Evolutionary conservation across 2,329 filamentous ascomycete genomes (phyloP), one percentile per base, ranked within the genome.

Genomic region (Pseudopyricularia cyperi): DNA sequence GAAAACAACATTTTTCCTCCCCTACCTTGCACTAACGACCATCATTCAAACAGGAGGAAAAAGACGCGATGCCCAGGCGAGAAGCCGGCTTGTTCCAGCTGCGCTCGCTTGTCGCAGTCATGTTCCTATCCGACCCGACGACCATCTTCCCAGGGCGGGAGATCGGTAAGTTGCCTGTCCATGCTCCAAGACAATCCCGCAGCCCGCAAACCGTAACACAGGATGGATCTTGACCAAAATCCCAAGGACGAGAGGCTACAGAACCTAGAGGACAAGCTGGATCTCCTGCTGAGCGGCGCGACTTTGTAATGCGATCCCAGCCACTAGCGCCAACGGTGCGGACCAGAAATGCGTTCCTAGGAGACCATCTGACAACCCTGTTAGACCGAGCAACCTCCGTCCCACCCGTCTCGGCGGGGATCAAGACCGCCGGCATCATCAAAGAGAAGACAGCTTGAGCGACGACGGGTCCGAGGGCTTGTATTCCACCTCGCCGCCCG

Each of bases 51-150:
- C 52, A 70, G 72, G 59, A 62, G 71, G 51, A 75, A 76, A 57
- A 76, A 76, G 58, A 74, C 69, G 2, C 68, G 73, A 33, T 76
- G 73, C 57, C 73, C 73, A 0, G 73, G 71, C 7, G 73, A 76
- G 59, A 73, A 70, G 57, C 73, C 73, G 5, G 65, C 69, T 1
- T 76, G 73, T 53, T 76, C 73, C 9, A 74, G 71, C 57, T 76
- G 73, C 57, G 63, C 69, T 11, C 69, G 73, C 15, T 64, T 76
- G 8, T 69, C 68, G 49, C 73, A 76, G 59, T 57, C 67, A 39
- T 49, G 48, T 26, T 37, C 48, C 8, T 49, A 49, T 19, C 48
- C 48, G 22, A 32, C 33, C 33, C 75, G 32, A 8, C 37, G 48
- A 35, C 15, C 17, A 24, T 11, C 19, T 19, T 49, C 48, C 32